phyloP scores from a whole-genome alignment of 176 grass and related monocot species.

The Chloris gayana region DNA sequence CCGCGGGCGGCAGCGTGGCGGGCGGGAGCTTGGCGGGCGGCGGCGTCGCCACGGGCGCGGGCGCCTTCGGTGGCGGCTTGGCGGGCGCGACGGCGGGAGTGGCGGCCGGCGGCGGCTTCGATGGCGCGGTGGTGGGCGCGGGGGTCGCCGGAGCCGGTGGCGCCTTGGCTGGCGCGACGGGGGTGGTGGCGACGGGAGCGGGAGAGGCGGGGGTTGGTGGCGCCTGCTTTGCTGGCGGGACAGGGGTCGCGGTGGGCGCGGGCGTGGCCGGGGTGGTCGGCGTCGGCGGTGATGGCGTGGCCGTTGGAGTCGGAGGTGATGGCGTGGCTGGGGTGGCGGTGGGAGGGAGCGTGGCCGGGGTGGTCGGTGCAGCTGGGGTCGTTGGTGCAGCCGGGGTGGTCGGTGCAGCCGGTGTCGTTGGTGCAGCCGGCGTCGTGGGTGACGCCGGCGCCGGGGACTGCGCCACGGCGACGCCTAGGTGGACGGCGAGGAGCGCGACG shows the following conservation, averaged over 20 bases:
- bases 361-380: neutral
- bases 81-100: neutral
- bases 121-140: conserved; percentile 23
- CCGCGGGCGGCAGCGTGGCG: conserved; percentile 31
- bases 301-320: neutral
- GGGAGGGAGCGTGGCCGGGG: neutral
- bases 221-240: neutral
- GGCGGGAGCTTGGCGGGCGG: conserved; percentile 31
- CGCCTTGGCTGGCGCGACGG: neutral
- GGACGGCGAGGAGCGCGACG: conserved; percentile 8
- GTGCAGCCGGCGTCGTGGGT: neutral
- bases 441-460: conserved; percentile 40
- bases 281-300: neutral
- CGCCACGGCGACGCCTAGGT: conserved; percentile 31
- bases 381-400: conserved; percentile 2
- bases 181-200: neutral
- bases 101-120: conserved; percentile 26
- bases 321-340: conserved; percentile 1
- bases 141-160: conserved; percentile 28
- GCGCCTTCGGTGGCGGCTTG: conserved; percentile 6
- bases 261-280: neutral
- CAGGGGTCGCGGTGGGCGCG: neutral
- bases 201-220: neutral
- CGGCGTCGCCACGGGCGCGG: neutral
- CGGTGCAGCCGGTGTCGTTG: neutral